Evolutionary conservation across 495 filamentous ascomycete genomes (phyloP).

Genomic region (Podospora bellae-mahoneyi): DNA sequence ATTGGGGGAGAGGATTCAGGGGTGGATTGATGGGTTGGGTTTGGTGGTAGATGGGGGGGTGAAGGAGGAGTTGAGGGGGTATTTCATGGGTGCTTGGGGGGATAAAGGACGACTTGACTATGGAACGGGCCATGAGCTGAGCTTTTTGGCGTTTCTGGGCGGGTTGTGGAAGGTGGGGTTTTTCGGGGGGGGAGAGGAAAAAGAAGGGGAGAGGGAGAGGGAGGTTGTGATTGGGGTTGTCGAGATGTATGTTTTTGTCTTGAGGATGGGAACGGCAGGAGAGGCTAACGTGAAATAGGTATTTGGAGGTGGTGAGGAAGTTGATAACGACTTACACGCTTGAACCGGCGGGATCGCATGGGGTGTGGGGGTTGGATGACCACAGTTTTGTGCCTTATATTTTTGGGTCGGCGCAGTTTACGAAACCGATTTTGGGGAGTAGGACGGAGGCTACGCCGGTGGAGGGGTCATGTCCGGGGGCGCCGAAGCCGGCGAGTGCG

Average conservation of each 20-base stretch:
- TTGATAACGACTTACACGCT: conserved; percentile 91
- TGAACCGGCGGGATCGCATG: conserved; percentile 92
- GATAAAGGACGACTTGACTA: conserved; percentile 89
- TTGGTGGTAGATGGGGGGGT: conserved; percentile 11
- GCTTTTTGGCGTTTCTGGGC: conserved; percentile 87
- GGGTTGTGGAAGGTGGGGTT: conserved; percentile 85
- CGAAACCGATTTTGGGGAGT: conserved; percentile 63
- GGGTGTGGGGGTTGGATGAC: conserved; percentile 96
- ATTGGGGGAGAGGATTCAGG: conserved; percentile 55
- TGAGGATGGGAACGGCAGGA: neutral
- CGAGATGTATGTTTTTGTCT: conserved; percentile 60
- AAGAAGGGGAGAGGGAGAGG: conserved; percentile 53
- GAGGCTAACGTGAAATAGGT: conserved; percentile 40
- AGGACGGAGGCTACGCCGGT: conserved; percentile 63
- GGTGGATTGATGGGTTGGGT: conserved; percentile 8
- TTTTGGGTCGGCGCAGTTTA: conserved; percentile 86
- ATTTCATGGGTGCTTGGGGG: conserved; percentile 84
- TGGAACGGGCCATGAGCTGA: conserved; percentile 92
- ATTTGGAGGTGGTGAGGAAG: conserved; percentile 76
- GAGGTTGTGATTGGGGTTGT: conserved; percentile 76
- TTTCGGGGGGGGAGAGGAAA: conserved; percentile 49
- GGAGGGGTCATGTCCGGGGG: conserved; percentile 69
- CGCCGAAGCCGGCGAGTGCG: conserved; percentile 68
- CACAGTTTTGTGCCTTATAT: conserved; percentile 97
- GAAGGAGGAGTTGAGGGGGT: conserved; percentile 64